Evolutionary conservation across 2,329 filamentous ascomycete species (phyloP).

Genomic region (Penicillium sclerotiorum): DNA sequence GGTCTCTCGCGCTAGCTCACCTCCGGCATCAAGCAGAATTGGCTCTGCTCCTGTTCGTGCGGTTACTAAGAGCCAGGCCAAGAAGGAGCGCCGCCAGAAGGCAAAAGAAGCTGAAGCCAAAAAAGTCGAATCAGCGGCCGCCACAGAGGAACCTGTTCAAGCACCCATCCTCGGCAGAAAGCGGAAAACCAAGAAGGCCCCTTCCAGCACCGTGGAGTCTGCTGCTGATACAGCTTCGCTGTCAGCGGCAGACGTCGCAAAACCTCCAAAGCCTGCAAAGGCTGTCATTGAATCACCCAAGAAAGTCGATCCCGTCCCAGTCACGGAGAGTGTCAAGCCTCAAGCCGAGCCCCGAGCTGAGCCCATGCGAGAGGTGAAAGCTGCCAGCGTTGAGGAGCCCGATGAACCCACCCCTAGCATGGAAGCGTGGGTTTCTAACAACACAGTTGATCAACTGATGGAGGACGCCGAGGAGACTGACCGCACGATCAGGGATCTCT

Average conservation of each 20-base stretch:
- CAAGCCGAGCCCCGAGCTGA: neutral
- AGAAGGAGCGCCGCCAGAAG: slow-evolving; percentile 60
- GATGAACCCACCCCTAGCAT: neutral
- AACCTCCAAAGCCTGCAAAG: slow-evolving; percentile 17
- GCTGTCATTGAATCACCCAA: slow-evolving; percentile 13
- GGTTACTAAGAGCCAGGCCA: slow-evolving; percentile 64
- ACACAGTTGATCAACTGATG: slow-evolving; percentile 44
- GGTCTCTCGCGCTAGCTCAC: slow-evolving; percentile 62
- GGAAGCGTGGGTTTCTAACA: slow-evolving; percentile 40
- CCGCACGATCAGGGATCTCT: slow-evolving; percentile 42
- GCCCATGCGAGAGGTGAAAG: slow-evolving; percentile 24
- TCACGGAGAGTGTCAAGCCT: too few species aligned
- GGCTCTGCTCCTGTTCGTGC: slow-evolving; percentile 62
- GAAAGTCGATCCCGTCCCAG: slow-evolving; percentile 26
- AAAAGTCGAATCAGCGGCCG: slow-evolving; percentile 41
- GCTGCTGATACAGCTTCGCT: slow-evolving; percentile 14
- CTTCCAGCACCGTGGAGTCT: slow-evolving; percentile 28
- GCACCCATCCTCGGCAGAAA: slow-evolving; percentile 66
- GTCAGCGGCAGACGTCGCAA: slow-evolving; percentile 14
- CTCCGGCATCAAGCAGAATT: slow-evolving; percentile 54
- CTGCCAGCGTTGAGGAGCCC: slow-evolving; percentile 9
- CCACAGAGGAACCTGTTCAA: slow-evolving; percentile 56
- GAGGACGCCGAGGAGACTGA: slow-evolving; percentile 41
- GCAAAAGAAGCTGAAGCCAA: slow-evolving; percentile 50
- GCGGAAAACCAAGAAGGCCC: slow-evolving; percentile 58